Percentiles rank a stretch among this genome's conserved stretches.
Conservation (phyloP, 2,329 filamentous ascomycete genomes). For the Fusarium sp. region DNA sequence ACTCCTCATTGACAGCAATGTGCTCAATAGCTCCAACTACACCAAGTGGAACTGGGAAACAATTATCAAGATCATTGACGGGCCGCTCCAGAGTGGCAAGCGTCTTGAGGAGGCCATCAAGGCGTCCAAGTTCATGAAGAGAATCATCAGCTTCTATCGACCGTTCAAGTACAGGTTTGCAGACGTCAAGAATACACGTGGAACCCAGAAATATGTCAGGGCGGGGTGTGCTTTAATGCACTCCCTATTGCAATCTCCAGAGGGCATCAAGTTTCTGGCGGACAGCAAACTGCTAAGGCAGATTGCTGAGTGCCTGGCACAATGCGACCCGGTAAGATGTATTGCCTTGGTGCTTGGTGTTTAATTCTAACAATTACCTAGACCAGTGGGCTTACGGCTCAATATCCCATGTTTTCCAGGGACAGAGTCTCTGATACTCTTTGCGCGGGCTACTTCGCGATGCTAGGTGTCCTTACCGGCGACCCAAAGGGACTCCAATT, state of each 20-base stretch:
- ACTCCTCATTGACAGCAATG: constrained; percentile 77
- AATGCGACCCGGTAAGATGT: constrained; percentile 80
- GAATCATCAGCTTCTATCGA: constrained; percentile 91
- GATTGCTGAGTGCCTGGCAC: constrained; percentile 92
- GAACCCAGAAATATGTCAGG: constrained; percentile 91
- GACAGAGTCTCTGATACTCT: constrained; percentile 86
- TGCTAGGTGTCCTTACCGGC: constrained; percentile 85
- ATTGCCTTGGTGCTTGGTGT: not conserved
- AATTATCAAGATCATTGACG: constrained; percentile 89
- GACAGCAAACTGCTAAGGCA: constrained; percentile 95
- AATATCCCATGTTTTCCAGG: constrained; percentile 86
- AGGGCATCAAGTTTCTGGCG: constrained; percentile 83
- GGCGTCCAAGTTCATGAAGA: constrained; percentile 94
- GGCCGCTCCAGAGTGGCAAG: constrained; percentile 88
- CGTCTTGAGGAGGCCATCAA: constrained; percentile 92
- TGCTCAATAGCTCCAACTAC: constrained; percentile 88
- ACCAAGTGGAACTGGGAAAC: constrained; percentile 98
- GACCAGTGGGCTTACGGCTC: constrained; percentile 77
- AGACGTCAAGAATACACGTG: constrained; percentile 86
- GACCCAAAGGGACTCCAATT: constrained; percentile 85
- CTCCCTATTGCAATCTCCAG: constrained; percentile 81
- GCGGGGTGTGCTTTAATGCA: constrained; percentile 89
- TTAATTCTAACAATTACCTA: constrained; percentile 46
- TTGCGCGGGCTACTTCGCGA: constrained; percentile 90
- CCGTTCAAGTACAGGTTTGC: constrained; percentile 98